These are phyloP conservation scores for Puccinia coronata DNA, from an alignment of 1,284 basidiomycete genomes.

Conservation along the genomic window DNA sequence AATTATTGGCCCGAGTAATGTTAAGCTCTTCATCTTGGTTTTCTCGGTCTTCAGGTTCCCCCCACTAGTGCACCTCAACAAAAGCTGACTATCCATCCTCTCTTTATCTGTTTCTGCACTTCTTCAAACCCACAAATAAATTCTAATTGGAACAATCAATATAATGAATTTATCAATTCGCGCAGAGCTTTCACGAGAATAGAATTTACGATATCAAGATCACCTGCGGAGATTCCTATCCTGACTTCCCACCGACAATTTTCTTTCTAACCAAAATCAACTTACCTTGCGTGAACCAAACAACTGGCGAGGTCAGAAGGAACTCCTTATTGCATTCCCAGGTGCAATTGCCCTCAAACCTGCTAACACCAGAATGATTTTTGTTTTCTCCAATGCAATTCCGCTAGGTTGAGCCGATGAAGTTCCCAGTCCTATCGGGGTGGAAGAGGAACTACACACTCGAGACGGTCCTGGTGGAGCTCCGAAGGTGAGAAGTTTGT, in stretches of 20 bases:
- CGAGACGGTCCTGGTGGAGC: conserved; percentile 84
- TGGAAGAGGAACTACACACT: conserved; percentile 78
- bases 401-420: conserved; percentile 69
- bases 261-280: conserved; percentile 88
- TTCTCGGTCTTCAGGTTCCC: too few relatives aligned
- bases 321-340: not conserved
- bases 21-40: conserved; percentile 63
- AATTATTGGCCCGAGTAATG: conserved; percentile 95
- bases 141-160: not conserved
- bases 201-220: conserved; percentile 96
- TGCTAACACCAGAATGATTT: not conserved
- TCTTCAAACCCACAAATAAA: conserved; percentile 10
- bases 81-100: conserved; percentile 8
- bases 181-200: conserved; percentile 92
- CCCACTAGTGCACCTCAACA: not conserved
- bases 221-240: conserved; percentile 78
- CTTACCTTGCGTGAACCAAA: conserved; percentile 79
- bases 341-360: not conserved
- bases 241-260: conserved; percentile 75
- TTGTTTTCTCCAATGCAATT: not conserved
- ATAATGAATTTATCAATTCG: not conserved
- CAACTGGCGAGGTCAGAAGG: not conserved
- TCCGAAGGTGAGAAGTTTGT: conserved; percentile 68
- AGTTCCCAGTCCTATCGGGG: conserved; percentile 69
- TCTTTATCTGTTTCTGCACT: conserved; percentile 29